These are phyloP conservation scores for Diaporthe citriasiana DNA, from an alignment of 2,329 filamentous ascomycete species.

Conservation along the genomic window DNA sequence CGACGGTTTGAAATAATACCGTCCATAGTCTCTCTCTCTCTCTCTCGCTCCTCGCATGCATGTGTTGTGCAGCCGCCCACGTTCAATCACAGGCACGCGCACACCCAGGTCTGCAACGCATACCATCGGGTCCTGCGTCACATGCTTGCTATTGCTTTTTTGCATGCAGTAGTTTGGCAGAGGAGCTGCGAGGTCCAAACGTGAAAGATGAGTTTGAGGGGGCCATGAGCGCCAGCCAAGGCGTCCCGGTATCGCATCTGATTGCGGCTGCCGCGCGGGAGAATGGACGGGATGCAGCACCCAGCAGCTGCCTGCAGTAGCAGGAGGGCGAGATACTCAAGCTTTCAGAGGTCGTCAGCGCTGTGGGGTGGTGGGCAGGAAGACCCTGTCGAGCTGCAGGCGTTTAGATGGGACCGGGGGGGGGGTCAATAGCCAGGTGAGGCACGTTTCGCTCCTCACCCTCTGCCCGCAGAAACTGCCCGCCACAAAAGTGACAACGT, in stretches of 20 bases:
- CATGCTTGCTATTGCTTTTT: no score
- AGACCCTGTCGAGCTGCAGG: not conserved
- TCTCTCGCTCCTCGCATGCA: not conserved
- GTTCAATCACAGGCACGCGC: not conserved
- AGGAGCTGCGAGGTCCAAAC: not conserved
- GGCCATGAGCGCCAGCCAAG: slow-evolving; percentile 19
- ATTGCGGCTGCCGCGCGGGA: slow-evolving; percentile 23
- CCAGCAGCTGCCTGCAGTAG: not conserved
- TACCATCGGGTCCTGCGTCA: not conserved
- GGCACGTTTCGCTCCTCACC: not conserved
- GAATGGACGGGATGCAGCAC: slow-evolving; percentile 3
- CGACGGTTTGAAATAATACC: not conserved
- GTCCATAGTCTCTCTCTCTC: not conserved
- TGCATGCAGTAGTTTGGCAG: not conserved
- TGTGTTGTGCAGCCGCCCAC: not conserved
- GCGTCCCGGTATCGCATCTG: slow-evolving; percentile 24
- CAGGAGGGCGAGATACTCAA: slow-evolving; percentile 1
- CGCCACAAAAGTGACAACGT: slow-evolving; percentile 11
- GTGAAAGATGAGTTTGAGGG: not conserved
- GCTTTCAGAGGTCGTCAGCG: slow-evolving; percentile 9
- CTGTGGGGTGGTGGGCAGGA: not conserved
- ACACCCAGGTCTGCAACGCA: not conserved
- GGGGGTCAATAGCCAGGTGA: not conserved
- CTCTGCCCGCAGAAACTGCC: slow-evolving; percentile 11
- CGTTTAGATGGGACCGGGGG: not conserved